Evolutionary conservation across 768 basidiomycete genomes (phyloP).

Genomic region (Gloeopeniophorella convolvens): DNA sequence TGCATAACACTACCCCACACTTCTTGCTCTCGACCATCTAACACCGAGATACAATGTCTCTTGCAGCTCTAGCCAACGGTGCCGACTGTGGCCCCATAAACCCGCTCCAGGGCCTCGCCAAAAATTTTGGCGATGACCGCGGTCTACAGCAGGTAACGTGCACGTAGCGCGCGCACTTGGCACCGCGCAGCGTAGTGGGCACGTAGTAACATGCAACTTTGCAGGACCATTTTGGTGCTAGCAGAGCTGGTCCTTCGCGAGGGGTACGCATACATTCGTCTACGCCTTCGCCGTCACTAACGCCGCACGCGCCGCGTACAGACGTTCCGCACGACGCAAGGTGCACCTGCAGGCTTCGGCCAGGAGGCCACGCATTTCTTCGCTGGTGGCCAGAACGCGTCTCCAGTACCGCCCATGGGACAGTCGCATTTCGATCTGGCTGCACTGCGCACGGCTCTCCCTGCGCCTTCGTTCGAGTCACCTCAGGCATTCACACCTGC

Average conservation of each 20-base stretch:
- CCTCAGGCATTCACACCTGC: conserved; percentile 15
- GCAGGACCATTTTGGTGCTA: conserved; percentile 66
- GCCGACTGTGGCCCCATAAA: conserved; percentile 85
- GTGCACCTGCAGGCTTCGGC: conserved; percentile 36
- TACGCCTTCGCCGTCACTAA: neutral
- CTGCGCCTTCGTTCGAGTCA: conserved; percentile 22
- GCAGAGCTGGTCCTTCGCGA: conserved; percentile 54
- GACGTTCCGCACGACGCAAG: conserved; percentile 14
- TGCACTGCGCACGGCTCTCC: conserved; percentile 44
- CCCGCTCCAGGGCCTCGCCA: conserved; percentile 71
- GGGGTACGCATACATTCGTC: conserved; percentile 39
- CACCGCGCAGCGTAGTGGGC: too few relatives aligned
- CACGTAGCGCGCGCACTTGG: neutral
- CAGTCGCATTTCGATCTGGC: conserved; percentile 52
- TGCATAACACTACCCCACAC: too few relatives aligned
- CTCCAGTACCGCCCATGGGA: conserved; percentile 31
- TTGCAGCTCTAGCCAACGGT: conserved; percentile 70
- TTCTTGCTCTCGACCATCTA: neutral
- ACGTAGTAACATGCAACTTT: conserved; percentile 6
- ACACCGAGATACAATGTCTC: conserved; percentile 46
- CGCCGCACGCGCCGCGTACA: neutral
- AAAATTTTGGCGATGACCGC: conserved; percentile 73
- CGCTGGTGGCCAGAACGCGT: conserved; percentile 27
- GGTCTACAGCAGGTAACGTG: conserved; percentile 63
- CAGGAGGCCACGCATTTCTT: conserved; percentile 74